phyloP scores from a whole-genome alignment of 768 basidiomycete species.

The Lentinula edodes region DNA sequence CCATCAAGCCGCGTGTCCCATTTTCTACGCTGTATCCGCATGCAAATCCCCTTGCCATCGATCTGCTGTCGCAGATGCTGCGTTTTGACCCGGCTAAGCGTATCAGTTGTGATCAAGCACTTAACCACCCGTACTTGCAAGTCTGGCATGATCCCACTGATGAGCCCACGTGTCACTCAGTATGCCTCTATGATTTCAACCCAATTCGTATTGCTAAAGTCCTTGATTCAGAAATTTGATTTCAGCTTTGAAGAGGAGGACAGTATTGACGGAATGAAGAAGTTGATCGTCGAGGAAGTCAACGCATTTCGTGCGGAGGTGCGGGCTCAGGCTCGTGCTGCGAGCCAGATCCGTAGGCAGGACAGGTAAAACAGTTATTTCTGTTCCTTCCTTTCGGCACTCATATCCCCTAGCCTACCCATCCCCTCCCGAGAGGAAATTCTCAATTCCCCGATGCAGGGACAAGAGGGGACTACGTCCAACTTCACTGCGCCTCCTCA shows the following conservation, averaged over 20 bases:
- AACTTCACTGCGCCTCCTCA: constrained; percentile 47
- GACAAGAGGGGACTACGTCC: constrained; percentile 68
- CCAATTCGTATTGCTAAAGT: background rate
- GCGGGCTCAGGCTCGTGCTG: constrained; percentile 70
- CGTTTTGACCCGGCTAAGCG: constrained; percentile 96
- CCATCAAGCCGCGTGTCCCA: constrained; percentile 92
- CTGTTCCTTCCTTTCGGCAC: background rate
- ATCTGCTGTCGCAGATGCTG: constrained; percentile 85
- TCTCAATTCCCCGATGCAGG: constrained; percentile 67
- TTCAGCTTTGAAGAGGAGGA: constrained; percentile 97
- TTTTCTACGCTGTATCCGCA: constrained; percentile 90
- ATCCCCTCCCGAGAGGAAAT: constrained; percentile 82
- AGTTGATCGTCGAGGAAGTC: constrained; percentile 90
- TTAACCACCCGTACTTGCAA: constrained; percentile 90
- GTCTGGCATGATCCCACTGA: constrained; percentile 99
- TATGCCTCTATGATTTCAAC: constrained; percentile 24
- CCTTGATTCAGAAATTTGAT: constrained; percentile 69
- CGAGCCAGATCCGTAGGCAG: constrained; percentile 69
- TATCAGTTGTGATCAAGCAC: constrained; percentile 92
- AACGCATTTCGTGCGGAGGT: constrained; percentile 86
- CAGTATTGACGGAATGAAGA: constrained; percentile 95
- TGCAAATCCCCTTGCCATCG: constrained; percentile 91
- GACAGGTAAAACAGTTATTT: constrained; percentile 48
- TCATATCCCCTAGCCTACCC: constrained; percentile 46
- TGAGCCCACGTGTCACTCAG: constrained; percentile 80